Evolutionary conservation across 106 monocot species (phyloP), one percentile per base, ranked within the genome.

Genomic region (Triglochin maritima): DNA sequence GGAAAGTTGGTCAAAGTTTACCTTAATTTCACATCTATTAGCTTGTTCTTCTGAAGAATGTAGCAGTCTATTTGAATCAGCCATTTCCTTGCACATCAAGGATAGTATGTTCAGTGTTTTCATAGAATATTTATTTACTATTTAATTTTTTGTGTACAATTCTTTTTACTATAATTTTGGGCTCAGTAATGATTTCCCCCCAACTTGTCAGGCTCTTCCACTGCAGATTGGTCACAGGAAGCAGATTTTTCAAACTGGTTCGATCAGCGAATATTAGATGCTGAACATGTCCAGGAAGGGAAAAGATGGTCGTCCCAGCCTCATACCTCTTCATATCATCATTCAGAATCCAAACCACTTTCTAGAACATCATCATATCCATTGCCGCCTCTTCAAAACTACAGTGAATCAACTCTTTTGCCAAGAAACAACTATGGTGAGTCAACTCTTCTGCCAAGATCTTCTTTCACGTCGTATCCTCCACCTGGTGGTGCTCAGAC

Each of bases 401-500:
- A 12, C 59, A 59, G 17, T 41, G 42, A 59, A 16, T 16, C 15
- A 11, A 50, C 17, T 64, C 50, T 66, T 7, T 41, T 47, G 42
- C 60, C 4, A 49, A 47, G 16, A 70, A 47, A 72, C 11, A 47
- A 17, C 47, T 62, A 44, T 16, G 44, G 56, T 63, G 78, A 75
- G 42, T 59, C 78, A 58, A 2, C 67, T 57, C 43, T 78, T 43
- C 12, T 57, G 49, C 83, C 83, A 1, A 83, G 85, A 46, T 75
- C 81, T 9, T 56, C 79, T 72, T 81, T 71, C 57, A 79, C 83
- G 13, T 87, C 87, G 1, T 84, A 74, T 47, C 84, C 86, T 59
- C 78, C 82, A 46, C 77, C 83, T 58, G 84, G 76, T 68, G 76
- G 64, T 47, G 56, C 79, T 71, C 74, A 78, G 47, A 44, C 70